Evolutionary conservation across 257 asterid genomes (phyloP).

Genomic region (Solanum gandarillasii): DNA sequence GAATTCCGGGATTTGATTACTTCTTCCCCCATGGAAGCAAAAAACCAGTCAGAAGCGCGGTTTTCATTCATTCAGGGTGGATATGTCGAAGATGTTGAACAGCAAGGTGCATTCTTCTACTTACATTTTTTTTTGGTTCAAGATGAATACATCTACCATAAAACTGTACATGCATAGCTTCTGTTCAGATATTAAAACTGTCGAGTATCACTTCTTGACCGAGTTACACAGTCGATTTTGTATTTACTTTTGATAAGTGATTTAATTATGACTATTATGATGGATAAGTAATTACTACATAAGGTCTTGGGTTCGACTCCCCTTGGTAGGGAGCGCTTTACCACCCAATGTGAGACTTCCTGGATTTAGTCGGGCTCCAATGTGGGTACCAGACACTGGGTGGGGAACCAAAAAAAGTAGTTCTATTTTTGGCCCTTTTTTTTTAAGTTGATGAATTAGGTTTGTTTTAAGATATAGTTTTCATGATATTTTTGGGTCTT

Average conservation of each 20-base stretch:
- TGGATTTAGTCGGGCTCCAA: no score
- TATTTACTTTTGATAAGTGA: background rate
- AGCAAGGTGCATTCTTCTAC: slow-evolving; percentile 33
- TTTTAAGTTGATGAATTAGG: background rate
- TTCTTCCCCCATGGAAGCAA: slow-evolving; percentile 38
- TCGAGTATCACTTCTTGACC: background rate
- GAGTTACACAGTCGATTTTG: background rate
- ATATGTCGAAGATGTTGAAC: slow-evolving; percentile 61
- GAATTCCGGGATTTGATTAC: slow-evolving; percentile 67
- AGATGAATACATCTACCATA: background rate
- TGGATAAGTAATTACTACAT: background rate
- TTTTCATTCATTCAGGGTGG: slow-evolving; percentile 89
- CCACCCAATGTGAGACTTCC: no score
- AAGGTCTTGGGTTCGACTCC: background rate
- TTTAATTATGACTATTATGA: background rate
- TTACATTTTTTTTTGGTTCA: background rate
- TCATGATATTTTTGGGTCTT: background rate
- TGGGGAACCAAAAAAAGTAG: no score
- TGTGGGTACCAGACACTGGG: no score
- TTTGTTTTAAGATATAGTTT: background rate
- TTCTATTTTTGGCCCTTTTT: background rate
- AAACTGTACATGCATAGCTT: background rate
- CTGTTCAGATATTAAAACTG: background rate
- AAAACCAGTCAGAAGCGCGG: slow-evolving; percentile 51
- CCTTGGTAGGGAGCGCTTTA: no score